Conservation (phyloP, 2,329 filamentous ascomycete genomes). For the Aaosphaeria arxii region DNA sequence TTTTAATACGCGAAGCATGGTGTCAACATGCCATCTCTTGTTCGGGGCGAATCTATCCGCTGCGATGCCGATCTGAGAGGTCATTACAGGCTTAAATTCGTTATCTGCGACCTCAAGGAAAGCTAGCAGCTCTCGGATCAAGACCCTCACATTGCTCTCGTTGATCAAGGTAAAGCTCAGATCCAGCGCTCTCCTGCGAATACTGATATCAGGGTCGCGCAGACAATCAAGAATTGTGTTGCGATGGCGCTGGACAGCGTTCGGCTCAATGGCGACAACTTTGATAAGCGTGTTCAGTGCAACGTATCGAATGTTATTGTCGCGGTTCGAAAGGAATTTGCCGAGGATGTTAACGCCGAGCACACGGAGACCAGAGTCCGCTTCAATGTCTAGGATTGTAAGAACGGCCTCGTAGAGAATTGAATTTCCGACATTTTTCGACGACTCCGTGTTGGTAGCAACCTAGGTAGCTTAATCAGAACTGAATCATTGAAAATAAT, state of each 20-base stretch:
- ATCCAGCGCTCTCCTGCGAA: constrained; percentile 89
- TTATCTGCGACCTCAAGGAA: constrained; percentile 97
- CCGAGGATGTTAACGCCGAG: constrained; percentile 97
- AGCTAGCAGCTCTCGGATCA: constrained; percentile 88
- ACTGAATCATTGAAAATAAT: neutral
- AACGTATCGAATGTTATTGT: constrained; percentile 99
- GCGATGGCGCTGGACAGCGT: constrained; percentile 92
- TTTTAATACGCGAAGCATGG: constrained; percentile 90
- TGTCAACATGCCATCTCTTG: constrained; percentile 98
- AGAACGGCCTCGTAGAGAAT: constrained; percentile 97
- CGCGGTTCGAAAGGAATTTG: constrained; percentile 96
- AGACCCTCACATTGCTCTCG: constrained; percentile 88
- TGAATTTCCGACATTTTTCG: constrained; percentile 97
- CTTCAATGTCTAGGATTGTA: constrained; percentile 97
- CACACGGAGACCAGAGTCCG: constrained; percentile 89
- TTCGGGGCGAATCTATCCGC: constrained; percentile 95
- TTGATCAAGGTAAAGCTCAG: constrained; percentile 98
- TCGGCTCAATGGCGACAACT: constrained; percentile 95
- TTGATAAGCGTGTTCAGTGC: constrained; percentile 97
- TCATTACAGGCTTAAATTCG: constrained; percentile 99
- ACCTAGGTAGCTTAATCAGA: constrained; percentile 49
- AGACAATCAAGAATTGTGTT: constrained; percentile 97
- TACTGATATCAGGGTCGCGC: constrained; percentile 96
- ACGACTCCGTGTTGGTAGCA: constrained; percentile 95
- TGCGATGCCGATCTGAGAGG: constrained; percentile 93